Conservation (phyloP, 208 protist species). For the Leishmania arabica region DNA sequence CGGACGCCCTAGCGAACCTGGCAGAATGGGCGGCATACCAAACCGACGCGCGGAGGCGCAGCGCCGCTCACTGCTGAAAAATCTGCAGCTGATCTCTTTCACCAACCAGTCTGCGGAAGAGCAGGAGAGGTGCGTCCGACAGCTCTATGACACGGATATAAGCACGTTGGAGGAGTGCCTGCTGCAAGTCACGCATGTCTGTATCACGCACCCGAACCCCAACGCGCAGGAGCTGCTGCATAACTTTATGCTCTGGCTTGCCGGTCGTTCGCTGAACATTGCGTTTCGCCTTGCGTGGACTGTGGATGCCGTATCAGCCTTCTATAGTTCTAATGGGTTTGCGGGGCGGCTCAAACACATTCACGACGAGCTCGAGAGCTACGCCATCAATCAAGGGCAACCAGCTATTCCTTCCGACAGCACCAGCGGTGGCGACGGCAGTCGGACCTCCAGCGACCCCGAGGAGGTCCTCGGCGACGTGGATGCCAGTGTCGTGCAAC, state of each 20-base stretch:
- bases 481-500: slow-evolving; percentile 51
- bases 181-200: slow-evolving; percentile 84
- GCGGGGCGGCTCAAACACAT: slow-evolving; percentile 66
- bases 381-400: slow-evolving; percentile 79
- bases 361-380: slow-evolving; percentile 88
- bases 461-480: slow-evolving; percentile 24
- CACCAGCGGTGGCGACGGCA: slow-evolving; percentile 20
- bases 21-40: slow-evolving; percentile 3
- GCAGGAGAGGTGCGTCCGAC: slow-evolving; percentile 47
- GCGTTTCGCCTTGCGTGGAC: slow-evolving; percentile 82
- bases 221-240: slow-evolving; percentile 61
- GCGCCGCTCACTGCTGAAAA: slow-evolving; percentile 61
- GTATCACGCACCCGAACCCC: slow-evolving; percentile 62
- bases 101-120: slow-evolving; percentile 40
- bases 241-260: slow-evolving; percentile 77
- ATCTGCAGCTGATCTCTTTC: slow-evolving; percentile 47
- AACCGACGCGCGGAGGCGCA: slow-evolving; percentile 24
- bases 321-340: slow-evolving; percentile 52
- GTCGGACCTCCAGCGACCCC: slow-evolving; percentile 14
- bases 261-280: slow-evolving; percentile 63
- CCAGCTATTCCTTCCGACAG: not conserved
- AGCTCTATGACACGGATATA: slow-evolving; percentile 63
- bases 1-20: not conserved
- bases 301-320: slow-evolving; percentile 63
- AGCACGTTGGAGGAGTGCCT: slow-evolving; percentile 68